phyloP scores from a whole-genome alignment of 1,284 basidiomycete genomes.

The Puccinia polysora region DNA sequence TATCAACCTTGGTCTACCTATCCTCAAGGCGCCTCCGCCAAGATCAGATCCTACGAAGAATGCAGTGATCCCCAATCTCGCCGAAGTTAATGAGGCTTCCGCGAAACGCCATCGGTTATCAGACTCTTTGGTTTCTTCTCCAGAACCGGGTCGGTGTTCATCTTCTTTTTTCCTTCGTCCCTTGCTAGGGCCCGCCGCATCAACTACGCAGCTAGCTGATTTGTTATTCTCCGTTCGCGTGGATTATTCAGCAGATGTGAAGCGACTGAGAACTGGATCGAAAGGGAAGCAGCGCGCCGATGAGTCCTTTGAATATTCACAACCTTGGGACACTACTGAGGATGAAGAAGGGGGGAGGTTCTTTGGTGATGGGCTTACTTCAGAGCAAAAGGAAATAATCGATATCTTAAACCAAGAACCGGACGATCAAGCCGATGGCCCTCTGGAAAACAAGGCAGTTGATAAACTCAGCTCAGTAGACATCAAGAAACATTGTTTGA shows the following conservation, averaged over 20 bases:
- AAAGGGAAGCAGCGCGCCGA: conserved; percentile 39
- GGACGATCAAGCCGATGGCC: conserved; percentile 5
- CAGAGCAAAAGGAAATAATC: conserved; percentile 37
- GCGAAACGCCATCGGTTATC: conserved; percentile 16
- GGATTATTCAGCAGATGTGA: background rate
- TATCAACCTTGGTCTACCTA: background rate
- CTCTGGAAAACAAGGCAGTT: conserved; percentile 45
- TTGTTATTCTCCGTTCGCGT: background rate
- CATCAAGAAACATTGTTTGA: conserved; percentile 69
- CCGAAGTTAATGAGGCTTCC: background rate
- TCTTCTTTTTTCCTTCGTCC: background rate
- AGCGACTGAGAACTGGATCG: conserved; percentile 10
- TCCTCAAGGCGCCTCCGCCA: conserved; percentile 26
- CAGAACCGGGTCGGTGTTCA: background rate
- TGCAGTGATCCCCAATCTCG: conserved; percentile 8
- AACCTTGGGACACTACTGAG: conserved; percentile 11
- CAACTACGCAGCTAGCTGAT: background rate
- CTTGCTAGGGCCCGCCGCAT: background rate
- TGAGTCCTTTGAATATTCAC: conserved; percentile 16
- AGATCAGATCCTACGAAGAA: conserved; percentile 34
- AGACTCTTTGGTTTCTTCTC: conserved; percentile 6
- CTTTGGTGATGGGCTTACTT: conserved; percentile 36
- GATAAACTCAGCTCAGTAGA: conserved; percentile 66
- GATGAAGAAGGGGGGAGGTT: conserved; percentile 42
- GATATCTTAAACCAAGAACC: conserved; percentile 31